A percentile compares a stretch with the other conserved stretches of the same genome.
These are phyloP conservation scores for Diplodia sapinea DNA, from an alignment of 2,329 filamentous ascomycete species.

Conservation along the genomic window DNA sequence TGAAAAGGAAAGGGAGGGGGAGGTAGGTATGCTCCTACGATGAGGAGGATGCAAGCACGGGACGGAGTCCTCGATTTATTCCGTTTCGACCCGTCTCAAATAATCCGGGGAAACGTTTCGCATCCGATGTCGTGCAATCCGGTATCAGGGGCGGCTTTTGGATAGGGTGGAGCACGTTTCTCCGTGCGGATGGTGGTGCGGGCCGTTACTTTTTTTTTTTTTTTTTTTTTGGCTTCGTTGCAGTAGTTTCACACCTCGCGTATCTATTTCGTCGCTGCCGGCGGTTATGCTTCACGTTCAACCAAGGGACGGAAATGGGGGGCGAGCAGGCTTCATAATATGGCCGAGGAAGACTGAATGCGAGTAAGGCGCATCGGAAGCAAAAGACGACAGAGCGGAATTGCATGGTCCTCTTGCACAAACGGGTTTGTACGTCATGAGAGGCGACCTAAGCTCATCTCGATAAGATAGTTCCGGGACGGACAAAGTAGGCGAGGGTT, in stretches of 20 bases:
- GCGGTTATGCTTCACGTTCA: background rate
- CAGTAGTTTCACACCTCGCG: background rate
- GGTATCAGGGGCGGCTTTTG: background rate
- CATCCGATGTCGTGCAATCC: background rate
- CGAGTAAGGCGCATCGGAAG: background rate
- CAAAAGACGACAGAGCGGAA: background rate
- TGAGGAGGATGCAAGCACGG: background rate
- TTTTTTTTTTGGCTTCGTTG: no score
- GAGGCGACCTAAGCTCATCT: background rate
- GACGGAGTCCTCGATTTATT: background rate
- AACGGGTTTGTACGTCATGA: slow-evolving; percentile 13
- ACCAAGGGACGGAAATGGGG: background rate
- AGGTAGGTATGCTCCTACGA: background rate
- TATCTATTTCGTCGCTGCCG: background rate
- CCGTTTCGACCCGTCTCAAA: background rate
- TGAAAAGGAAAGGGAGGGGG: background rate
- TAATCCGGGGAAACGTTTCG: background rate
- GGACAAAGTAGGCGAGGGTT: background rate
- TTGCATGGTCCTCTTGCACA: background rate
- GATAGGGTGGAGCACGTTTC: background rate
- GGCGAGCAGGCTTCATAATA: background rate
- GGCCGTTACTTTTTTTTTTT: background rate
- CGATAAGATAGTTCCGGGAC: slow-evolving; percentile 27
- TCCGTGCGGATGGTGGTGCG: background rate
- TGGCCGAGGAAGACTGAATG: background rate